These are phyloP conservation scores for Cladorrhinum sp. DNA, from an alignment of 2,329 filamentous ascomycete species.

Conservation along the genomic window DNA sequence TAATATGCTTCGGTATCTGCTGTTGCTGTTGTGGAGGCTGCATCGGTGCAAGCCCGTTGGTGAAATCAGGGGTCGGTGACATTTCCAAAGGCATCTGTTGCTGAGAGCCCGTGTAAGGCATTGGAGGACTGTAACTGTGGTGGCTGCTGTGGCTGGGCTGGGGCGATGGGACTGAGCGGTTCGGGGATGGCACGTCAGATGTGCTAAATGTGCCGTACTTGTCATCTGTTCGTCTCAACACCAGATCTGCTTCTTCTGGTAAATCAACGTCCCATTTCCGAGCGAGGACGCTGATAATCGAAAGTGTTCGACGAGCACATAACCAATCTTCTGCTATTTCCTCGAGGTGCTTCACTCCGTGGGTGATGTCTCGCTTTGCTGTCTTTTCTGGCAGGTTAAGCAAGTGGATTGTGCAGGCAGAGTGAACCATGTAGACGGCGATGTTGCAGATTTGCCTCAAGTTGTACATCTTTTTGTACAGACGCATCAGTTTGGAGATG, in stretches of 20 bases:
- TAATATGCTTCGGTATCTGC: conserved; percentile 16
- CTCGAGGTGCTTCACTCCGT: conserved; percentile 87
- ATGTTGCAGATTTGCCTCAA: conserved; percentile 94
- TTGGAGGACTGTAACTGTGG: conserved; percentile 37
- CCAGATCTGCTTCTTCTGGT: conserved; percentile 74
- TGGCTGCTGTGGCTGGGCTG: conserved; percentile 22
- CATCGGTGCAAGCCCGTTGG: background rate
- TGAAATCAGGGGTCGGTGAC: conserved; percentile 24
- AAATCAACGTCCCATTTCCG: conserved; percentile 88
- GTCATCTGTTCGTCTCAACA: conserved; percentile 74
- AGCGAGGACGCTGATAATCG: conserved; percentile 79
- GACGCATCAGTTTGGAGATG: conserved; percentile 88
- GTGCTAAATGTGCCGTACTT: conserved; percentile 73
- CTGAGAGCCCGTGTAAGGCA: conserved; percentile 26
- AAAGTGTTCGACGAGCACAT: conserved; percentile 78
- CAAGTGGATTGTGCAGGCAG: conserved; percentile 89
- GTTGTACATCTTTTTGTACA: conserved; percentile 91
- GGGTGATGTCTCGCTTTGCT: conserved; percentile 81
- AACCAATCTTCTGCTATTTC: conserved; percentile 96
- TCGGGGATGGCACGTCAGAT: conserved; percentile 59
- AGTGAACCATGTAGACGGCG: conserved; percentile 91
- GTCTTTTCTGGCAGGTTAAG: conserved; percentile 92
- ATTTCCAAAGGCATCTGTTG: conserved; percentile 23
- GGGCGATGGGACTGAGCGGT: conserved; percentile 21
- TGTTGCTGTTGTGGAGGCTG: conserved; percentile 13